These are phyloP conservation scores for Backusella australiensis DNA, from an alignment of 192 early-diverging fungal genomes.

Conservation along the genomic window DNA sequence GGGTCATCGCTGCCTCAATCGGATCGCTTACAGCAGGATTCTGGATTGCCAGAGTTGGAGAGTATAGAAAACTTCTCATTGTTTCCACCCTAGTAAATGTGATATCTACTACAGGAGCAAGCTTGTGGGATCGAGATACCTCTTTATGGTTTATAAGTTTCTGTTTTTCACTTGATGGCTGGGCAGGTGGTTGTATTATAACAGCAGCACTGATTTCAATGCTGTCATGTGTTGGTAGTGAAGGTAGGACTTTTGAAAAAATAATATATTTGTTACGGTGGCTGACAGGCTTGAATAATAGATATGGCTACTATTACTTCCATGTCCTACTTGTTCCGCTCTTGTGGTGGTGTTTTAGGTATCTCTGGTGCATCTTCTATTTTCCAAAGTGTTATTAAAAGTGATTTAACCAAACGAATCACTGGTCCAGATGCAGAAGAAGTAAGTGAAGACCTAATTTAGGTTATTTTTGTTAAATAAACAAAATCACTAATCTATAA, in stretches of 20 bases:
- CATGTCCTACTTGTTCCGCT: constrained; percentile 50
- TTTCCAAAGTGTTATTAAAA: constrained; percentile 40
- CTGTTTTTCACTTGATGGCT: constrained; percentile 48
- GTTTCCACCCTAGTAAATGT: constrained; percentile 48
- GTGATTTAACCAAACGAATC: constrained; percentile 21
- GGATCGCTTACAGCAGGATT: constrained; percentile 31
- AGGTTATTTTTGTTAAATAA: neutral
- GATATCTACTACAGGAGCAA: constrained; percentile 50
- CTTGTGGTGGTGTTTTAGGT: constrained; percentile 57
- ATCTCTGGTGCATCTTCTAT: constrained; percentile 47
- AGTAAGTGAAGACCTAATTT: neutral
- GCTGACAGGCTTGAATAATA: constrained; percentile 43
- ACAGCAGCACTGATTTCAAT: constrained; percentile 51
- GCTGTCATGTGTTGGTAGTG: constrained; percentile 47
- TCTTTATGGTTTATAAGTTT: constrained; percentile 44
- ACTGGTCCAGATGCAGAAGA: constrained; percentile 29
- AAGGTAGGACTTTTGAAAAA: constrained; percentile 44
- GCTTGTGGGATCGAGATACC: constrained; percentile 53
- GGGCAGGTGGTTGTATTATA: constrained; percentile 50
- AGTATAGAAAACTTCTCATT: constrained; percentile 33
- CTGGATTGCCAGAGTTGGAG: constrained; percentile 34
- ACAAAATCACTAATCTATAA: neutral
- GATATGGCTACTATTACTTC: constrained; percentile 55
- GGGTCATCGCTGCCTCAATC: constrained; percentile 19
- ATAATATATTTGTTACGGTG: constrained; percentile 11